A percentile compares a stretch with the other conserved stretches of the same genome.
phyloP scores from a whole-genome alignment of 2,329 filamentous ascomycete genomes.

The Trichothecium roseum region DNA sequence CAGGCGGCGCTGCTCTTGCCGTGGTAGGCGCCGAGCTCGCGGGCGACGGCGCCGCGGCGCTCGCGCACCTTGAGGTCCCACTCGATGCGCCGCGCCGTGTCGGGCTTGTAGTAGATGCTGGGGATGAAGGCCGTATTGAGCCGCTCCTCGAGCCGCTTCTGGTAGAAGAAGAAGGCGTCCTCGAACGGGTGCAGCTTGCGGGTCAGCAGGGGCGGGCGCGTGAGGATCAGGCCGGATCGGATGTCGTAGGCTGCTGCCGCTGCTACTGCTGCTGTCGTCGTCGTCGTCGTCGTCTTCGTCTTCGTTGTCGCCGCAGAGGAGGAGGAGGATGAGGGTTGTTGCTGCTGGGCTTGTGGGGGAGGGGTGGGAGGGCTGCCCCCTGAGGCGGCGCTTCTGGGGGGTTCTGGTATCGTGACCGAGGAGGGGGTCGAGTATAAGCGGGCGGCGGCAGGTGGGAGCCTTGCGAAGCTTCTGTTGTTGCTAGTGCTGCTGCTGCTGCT shows the following conservation, averaged over 20 bases:
- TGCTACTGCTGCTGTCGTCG: conserved; percentile 10
- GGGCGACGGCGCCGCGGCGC: conserved; percentile 61
- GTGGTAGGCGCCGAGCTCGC: conserved; percentile 79
- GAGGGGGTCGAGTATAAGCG: no score
- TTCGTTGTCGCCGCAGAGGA: no score
- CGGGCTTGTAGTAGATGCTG: conserved; percentile 90
- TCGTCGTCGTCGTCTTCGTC: no score
- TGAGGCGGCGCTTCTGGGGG: no score
- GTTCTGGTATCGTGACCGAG: no score
- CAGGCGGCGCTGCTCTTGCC: conserved; percentile 61
- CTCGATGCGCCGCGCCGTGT: conserved; percentile 73
- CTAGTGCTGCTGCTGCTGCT: conserved; percentile 14
- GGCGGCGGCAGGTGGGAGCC: no score
- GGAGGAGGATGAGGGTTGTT: conserved; percentile 1
- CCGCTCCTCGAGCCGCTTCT: conserved; percentile 91
- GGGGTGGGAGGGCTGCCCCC: no score
- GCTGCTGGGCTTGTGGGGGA: conserved; percentile 11
- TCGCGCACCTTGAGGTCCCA: conserved; percentile 80
- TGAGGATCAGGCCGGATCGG: conserved; percentile 66
- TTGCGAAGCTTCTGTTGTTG: no score
- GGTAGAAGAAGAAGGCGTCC: conserved; percentile 90
- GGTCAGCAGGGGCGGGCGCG: conserved; percentile 79
- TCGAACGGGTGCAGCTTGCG: conserved; percentile 79
- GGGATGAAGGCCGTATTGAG: conserved; percentile 77
- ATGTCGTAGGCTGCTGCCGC: conserved; percentile 32